Evolutionary conservation across 2,329 filamentous ascomycete genomes (phyloP).

Genomic region (Aplosporella prunicola): DNA sequence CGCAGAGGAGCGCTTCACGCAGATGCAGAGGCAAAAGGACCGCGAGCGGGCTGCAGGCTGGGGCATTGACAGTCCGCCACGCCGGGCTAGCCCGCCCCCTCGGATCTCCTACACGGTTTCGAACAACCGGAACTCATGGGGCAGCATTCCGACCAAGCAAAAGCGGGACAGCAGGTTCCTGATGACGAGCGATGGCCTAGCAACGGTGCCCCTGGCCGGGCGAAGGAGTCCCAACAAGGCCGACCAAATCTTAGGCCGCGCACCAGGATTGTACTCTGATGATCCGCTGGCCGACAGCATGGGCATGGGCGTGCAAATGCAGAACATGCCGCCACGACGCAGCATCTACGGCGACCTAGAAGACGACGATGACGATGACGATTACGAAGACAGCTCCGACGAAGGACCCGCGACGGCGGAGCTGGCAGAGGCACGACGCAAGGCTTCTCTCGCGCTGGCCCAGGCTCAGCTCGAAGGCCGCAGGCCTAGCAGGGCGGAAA

Average conservation of each 20-base stretch:
- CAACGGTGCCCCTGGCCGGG: conserved; percentile 23
- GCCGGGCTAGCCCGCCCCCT: neutral
- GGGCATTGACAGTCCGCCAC: conserved; percentile 36
- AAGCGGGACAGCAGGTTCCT: conserved; percentile 22
- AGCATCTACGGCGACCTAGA: conserved; percentile 14
- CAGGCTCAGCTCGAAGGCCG: no score
- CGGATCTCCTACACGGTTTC: neutral
- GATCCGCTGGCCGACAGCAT: neutral
- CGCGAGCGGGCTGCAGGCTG: conserved; percentile 60
- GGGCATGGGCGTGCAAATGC: conserved; percentile 30
- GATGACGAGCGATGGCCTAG: conserved; percentile 24
- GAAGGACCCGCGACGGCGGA: conserved; percentile 29
- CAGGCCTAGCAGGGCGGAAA: no score
- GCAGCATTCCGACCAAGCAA: neutral
- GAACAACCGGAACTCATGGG: neutral
- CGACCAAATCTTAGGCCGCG: conserved; percentile 32
- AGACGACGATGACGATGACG: conserved; percentile 8
- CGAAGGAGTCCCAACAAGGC: conserved; percentile 31
- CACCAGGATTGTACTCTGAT: conserved; percentile 26
- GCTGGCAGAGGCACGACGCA: no score
- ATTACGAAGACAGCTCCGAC: conserved; percentile 27
- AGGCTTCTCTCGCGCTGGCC: no score
- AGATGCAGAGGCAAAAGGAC: conserved; percentile 45
- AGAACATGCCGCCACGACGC: conserved; percentile 21
- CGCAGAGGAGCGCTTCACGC: conserved; percentile 27